Conservation (phyloP, 768 basidiomycete genomes). For the Suillus alpinus region DNA sequence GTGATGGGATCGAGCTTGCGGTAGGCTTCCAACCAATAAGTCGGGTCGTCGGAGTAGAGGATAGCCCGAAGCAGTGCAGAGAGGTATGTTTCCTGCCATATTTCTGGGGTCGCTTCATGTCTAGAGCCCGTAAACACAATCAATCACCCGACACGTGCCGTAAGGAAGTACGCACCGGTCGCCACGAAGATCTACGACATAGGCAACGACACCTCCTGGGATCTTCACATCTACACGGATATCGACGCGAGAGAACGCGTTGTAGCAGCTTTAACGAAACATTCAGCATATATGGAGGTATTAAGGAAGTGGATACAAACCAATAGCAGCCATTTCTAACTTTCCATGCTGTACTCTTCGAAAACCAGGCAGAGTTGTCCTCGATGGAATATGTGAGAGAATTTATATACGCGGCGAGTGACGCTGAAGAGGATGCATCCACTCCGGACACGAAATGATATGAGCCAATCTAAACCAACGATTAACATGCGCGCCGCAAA, state of each 20-base stretch:
- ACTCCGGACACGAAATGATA: constrained; percentile 99
- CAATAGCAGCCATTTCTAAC: constrained; percentile 93
- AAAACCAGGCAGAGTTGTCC: constrained; percentile 90
- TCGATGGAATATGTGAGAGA: constrained; percentile 96
- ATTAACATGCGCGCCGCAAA: background rate
- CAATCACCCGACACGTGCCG: background rate
- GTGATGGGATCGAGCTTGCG: constrained; percentile 96
- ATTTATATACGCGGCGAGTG: constrained; percentile 97
- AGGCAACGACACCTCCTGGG: constrained; percentile 93
- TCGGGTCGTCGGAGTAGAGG: constrained; percentile 93
- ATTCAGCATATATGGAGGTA: background rate
- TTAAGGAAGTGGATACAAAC: constrained; percentile 38
- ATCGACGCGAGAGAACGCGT: constrained; percentile 96
- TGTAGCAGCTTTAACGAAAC: constrained; percentile 70
- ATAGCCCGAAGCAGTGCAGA: constrained; percentile 90
- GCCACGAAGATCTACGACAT: constrained; percentile 90
- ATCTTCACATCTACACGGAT: constrained; percentile 98
- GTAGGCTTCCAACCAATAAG: constrained; percentile 88
- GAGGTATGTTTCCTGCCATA: constrained; percentile 98
- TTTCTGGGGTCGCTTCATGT: constrained; percentile 84
- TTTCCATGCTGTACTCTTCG: constrained; percentile 81
- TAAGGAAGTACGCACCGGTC: constrained; percentile 63
- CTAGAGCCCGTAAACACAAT: constrained; percentile 34
- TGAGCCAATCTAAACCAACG: constrained; percentile 69
- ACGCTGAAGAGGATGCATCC: constrained; percentile 96